Percentiles rank a stretch among this genome's conserved stretches.
These are phyloP conservation scores for Monoraphidium neglectum DNA, from an alignment of 139 green algal genomes.

Conservation along the genomic window DNA sequence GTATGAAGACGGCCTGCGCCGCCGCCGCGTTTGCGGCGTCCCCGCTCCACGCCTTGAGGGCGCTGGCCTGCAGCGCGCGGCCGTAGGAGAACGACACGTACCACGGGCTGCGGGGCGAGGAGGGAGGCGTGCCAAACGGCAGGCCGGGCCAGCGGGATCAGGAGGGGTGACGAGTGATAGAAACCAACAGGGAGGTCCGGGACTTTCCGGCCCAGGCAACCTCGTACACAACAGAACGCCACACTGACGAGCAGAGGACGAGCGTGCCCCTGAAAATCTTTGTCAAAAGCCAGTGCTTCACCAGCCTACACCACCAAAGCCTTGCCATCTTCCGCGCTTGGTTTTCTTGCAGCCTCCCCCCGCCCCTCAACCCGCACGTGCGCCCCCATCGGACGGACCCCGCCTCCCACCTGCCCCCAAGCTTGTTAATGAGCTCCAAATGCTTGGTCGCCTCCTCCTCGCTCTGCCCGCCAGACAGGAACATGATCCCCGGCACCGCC, in stretches of 20 bases:
- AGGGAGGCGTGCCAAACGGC: conserved; percentile 22
- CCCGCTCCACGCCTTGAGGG: conserved; percentile 66
- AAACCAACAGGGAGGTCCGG: too few relatives aligned
- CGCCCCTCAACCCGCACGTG: neutral
- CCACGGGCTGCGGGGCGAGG: conserved; percentile 70
- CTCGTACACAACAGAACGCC: too few relatives aligned
- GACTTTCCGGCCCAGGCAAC: too few relatives aligned
- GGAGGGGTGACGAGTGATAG: too few relatives aligned
- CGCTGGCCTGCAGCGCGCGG: conserved; percentile 76
- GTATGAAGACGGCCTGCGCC: conserved; percentile 83
- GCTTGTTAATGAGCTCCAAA: conserved; percentile 73
- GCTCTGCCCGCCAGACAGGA: conserved; percentile 79
- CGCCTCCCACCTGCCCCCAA: neutral
- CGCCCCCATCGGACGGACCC: conserved; percentile 10
- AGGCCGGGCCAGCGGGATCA: neutral
- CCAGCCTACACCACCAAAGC: too few relatives aligned
- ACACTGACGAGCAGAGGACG: too few relatives aligned
- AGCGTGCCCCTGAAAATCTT: too few relatives aligned
- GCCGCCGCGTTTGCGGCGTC: conserved; percentile 59
- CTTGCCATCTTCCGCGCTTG: neutral
- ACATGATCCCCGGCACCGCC: conserved; percentile 74
- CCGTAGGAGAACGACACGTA: conserved; percentile 89
- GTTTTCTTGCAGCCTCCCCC: neutral
- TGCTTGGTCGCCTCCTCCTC: conserved; percentile 90
- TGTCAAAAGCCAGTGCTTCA: too few relatives aligned